Evolutionary conservation across 164 flowering plant genomes (phyloP), one percentile per base, ranked within the genome.

Genomic region (Kalanchoe fedtschenkoi): DNA sequence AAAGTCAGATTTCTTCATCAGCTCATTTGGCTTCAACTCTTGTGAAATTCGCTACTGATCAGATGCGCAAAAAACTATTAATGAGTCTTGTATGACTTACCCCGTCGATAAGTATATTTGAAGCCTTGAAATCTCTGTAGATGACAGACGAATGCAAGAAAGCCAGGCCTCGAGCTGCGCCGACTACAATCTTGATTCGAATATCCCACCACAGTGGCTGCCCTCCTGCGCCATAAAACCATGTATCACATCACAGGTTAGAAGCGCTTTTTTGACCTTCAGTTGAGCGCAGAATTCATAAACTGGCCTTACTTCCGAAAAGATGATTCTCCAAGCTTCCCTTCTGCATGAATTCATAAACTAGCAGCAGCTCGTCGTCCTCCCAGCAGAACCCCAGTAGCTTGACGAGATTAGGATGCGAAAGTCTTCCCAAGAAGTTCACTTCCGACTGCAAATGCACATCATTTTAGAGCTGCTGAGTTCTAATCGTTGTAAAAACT

Each of bases 301-400:
- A 15, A 22, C 19, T 16, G 42, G 29, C 37, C 89, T 80, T 86
- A 91, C 96, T 83, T 76, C 91, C 77, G 65, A 88, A 91, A 17
- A 91, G 83, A 66, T 91, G 97, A 72, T 88, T 86, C 66, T 91
- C 95, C 74, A 91, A 77, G 79, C 96, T 88, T 30, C 97, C 93
- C 39, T 69, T 86, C 59, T 76, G 88, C 95, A 90, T 83, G 76
- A 71, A 90, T 61, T 90, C 97, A 41, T 90, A 90, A 6, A 82
- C 85, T 5, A 90, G 87, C 13, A 90, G 81, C 24, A 88, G 83
- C 65, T 88, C 91, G 19, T 61, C 66, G 3, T 84, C 89, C 63
- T 90, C 97, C 78, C 70, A 76, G 64, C 97, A 81, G 69, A 80
- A 90, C 30, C 97, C 97, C 66, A 86, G 41, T 30, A 90, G 85